Evolutionary conservation across 139 green algal genomes (phyloP).

Genomic region (Tetraselmis striata): DNA sequence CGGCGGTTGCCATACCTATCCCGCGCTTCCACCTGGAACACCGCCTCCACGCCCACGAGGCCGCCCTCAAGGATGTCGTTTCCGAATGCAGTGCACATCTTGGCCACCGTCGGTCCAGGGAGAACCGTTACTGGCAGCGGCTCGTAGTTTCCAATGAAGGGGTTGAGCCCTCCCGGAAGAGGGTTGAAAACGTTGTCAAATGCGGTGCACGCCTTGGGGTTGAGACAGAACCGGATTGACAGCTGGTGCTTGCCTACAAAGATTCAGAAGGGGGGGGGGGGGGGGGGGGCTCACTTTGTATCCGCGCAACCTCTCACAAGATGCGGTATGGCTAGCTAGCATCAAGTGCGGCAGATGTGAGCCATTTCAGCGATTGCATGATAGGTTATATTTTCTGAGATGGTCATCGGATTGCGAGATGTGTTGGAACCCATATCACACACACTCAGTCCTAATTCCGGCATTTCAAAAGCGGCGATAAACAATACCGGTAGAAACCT

Average conservation of each 20-base stretch:
- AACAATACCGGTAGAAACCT: no score
- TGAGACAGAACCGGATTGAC: constrained; percentile 7
- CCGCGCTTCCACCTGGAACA: constrained; percentile 13
- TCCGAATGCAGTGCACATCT: constrained; percentile 8
- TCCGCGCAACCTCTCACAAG: no score
- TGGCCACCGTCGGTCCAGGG: background rate
- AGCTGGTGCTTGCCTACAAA: background rate
- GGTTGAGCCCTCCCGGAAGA: background rate
- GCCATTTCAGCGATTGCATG: no score
- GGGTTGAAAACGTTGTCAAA: constrained; percentile 19
- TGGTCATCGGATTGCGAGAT: no score
- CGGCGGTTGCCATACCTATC: constrained; percentile 11
- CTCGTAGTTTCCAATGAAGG: background rate
- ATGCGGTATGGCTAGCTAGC: no score
- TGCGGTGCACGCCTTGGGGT: background rate
- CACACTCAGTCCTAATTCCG: no score
- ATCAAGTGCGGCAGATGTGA: no score
- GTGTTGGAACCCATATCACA: no score
- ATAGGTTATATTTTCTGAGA: no score
- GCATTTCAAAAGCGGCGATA: no score
- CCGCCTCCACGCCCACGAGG: background rate
- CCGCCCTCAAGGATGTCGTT: constrained; percentile 11
- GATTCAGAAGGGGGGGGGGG: no score
- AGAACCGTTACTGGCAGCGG: background rate
- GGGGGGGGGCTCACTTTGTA: no score